Base-by-base conservation (phyloP, 768 basidiomycete genomes). In the Boletus rubroflammeus region DNA sequence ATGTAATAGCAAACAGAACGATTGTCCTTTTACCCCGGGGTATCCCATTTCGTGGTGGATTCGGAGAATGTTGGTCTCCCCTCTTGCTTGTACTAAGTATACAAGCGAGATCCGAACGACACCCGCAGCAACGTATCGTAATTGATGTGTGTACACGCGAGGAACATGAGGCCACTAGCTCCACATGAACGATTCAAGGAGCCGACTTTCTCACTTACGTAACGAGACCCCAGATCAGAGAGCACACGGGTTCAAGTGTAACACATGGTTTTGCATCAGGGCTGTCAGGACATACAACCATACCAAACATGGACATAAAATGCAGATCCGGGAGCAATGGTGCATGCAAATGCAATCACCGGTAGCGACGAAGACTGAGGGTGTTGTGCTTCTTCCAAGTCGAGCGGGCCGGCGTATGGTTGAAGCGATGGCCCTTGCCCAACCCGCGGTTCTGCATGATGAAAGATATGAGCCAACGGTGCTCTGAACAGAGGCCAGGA, bases 321-420 rank as follows among this genome's bases (percentile, higher is more conserved):
- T 50, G 55, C 39, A 15, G 49, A 35, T 59, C 53, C 35, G 17
- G 41, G 50, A 42, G 26, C 5, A 41, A 40, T 32, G 28, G n/a
- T n/a, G 28, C 43, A 45, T 31, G 21, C 47, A 52, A 61, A 45
- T 31, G 21, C 47, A 52, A 61, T 81, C 67, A 92, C 75, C 90
- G 86, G 82, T 92, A 92, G 60, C 90, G 86, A 69, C 87, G 90
- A 59, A 92, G 82, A 73, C 85, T 88, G 82, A 92, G 89, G 15
- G 95, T 97, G 84, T 98, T 99, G 93, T 98, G 91, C 73, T 82
- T 93, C 76, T 91, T 93, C 94, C 94, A 98, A 76, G 90, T 93
- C 10, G 93, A 88, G 59, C 86, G 84, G 64, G 86, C 84, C 43
- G 93, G 93, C 41, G 87, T 84, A 72, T 98, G 92, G 78, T 98